Percentiles rank a stretch among this genome's conserved stretches.
phyloP scores from a whole-genome alignment of 352 stramenopile genomes.

The Phytophthora melonis region DNA sequence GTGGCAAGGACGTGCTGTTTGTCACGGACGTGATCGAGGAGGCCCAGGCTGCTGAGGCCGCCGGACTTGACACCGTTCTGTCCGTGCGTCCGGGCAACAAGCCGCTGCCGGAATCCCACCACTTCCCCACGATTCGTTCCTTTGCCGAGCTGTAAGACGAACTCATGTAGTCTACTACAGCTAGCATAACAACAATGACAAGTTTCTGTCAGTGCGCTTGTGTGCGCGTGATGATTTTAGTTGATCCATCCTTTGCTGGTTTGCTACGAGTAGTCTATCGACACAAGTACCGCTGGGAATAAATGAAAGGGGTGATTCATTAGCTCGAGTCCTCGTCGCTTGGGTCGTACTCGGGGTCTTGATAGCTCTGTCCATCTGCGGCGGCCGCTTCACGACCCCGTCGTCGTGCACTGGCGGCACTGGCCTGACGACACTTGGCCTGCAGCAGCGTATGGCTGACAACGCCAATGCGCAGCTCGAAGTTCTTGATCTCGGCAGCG shows the following conservation, averaged over 20 bases:
- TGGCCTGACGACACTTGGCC: slow-evolving; percentile 70
- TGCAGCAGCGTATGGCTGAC: slow-evolving; percentile 84
- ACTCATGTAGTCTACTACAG: not conserved
- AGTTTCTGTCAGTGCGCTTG: slow-evolving; percentile 9
- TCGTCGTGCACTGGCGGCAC: slow-evolving; percentile 41
- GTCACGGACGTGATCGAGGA: slow-evolving; percentile 91
- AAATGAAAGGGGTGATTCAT: slow-evolving; percentile 21
- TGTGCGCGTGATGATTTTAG: slow-evolving; percentile 8
- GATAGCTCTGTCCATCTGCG: slow-evolving; percentile 52
- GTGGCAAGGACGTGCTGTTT: slow-evolving; percentile 85
- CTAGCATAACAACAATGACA: not conserved
- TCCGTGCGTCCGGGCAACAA: slow-evolving; percentile 90
- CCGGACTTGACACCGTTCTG: slow-evolving; percentile 75
- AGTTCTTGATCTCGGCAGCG: slow-evolving; percentile 79
- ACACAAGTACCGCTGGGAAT: slow-evolving; percentile 15
- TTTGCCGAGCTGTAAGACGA: slow-evolving; percentile 67
- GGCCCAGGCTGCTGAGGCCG: slow-evolving; percentile 75
- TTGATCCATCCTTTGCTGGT: slow-evolving; percentile 10
- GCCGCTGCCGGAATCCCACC: slow-evolving; percentile 63
- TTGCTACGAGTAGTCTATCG: slow-evolving; percentile 14
- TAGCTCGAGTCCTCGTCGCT: slow-evolving; percentile 86
- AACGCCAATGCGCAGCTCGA: slow-evolving; percentile 84
- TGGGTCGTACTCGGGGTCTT: slow-evolving; percentile 81
- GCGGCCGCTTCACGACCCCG: slow-evolving; percentile 43
- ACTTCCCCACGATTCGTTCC: slow-evolving; percentile 65